Evolutionary conservation across 148 eudicot species (phyloP), one percentile per base, ranked within the genome.

Genomic region (Spergularia marina): DNA sequence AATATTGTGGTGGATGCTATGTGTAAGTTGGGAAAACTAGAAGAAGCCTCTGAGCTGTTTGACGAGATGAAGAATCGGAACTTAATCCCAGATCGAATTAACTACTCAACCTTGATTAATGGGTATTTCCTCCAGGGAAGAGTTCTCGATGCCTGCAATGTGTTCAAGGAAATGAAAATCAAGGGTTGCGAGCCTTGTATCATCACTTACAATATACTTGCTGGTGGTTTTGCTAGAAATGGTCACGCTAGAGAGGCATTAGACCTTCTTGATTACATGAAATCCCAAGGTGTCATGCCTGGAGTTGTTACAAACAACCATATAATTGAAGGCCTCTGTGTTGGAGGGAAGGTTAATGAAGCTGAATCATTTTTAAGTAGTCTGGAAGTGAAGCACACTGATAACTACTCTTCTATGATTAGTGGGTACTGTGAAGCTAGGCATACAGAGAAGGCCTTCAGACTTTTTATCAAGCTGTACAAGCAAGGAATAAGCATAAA

Each of bases 101-200:
- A 90, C 78, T 91, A 86, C 79, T 88, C 97, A n/a, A 91, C 94
- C 74, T 73, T 91, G 81, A 91, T 91, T 18, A 82, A 78, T 73
- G 91, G 91, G 51, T 83, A 80, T 70, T 85, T 86, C 77, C 84
- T 78, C n/a, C 74, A 83, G 9, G 89, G 86, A 21, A 79, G 78
- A 20, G 70, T 85, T 73, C 36, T 21, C 63, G 87, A 90, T 64
- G 94, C 97, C 14, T 53, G 66, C 9, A 64, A 69, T 17, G 25
- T 87, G 54, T 81, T 85, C 63, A 68, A 76, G 47, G 87, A 84
- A 76, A 82, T 91, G 84, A 79, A 61, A 65, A 47, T 66, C 30
- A 78, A 78, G 47, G 92, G 90, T 23, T 58, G 85, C 40, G 77
- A 82, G 76, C 87, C 92, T 21, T 91, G 90, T 79, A 49, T 81